Evolutionary conservation across 164 flowering plant genomes (phyloP), one percentile per base, ranked within the genome.

Genomic region (Stephania japonica): DNA sequence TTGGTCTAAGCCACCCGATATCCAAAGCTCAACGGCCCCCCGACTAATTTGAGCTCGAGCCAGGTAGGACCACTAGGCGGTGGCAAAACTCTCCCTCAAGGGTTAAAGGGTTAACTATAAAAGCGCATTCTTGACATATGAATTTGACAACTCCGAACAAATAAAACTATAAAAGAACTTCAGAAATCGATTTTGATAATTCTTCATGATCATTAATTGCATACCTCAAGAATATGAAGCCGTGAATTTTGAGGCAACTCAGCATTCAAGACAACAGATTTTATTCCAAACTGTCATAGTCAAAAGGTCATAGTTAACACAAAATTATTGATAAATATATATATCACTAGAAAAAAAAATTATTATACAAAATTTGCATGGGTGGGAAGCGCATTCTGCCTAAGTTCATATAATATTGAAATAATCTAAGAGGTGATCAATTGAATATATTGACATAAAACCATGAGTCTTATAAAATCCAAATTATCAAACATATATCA

Each of bases 181-280:
- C 53, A 47, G 10, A 47, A 27, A 32, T 7, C 53, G 4, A 32
- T 32, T 32, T 32, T 4, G 38, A 32, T 47, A 47, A 8, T 47
- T 47, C 53, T 8, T 19, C 64, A n/a, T n/a, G 23, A 68, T 27
- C 64, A 72, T 11, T 18, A 42, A 68, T 42, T 9, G 63, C 83
- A 72, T 81, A 91, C 99, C 96, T 95, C 97, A 77, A 95, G 90
- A 71, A 93, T 93, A 78, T 93, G 99, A 66, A 86, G 93, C 53
- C 98, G 94, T 44, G 99, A 95, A 86, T 93, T 95, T 71, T 93
- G 97, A 7, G 98, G 98, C 85, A 95, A 86, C 81, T 95, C 99
- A 65, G 96, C 91, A 87, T 93, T 93, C 75, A 95, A 80, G 69
- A 95, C 88, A 53, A 94, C 97, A 76, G 96, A 84, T 76, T 83